Evolutionary conservation across 2,329 filamentous ascomycete species (phyloP), one percentile per base, ranked within the genome.

Genomic region (Arthrobotrys megalospora): DNA sequence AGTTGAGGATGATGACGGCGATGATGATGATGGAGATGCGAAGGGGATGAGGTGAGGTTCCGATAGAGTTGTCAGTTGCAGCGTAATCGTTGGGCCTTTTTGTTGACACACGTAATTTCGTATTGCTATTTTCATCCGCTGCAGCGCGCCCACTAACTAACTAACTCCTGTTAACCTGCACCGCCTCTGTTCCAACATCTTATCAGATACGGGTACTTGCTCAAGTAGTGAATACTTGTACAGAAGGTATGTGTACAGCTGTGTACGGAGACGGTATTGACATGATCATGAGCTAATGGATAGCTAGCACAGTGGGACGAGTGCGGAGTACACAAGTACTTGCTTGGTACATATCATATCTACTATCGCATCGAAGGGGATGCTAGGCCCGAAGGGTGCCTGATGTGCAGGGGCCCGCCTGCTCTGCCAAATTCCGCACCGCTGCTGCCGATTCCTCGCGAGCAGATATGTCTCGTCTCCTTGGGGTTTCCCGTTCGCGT

Each of bases 321-420:
- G n/a, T n/a, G n/a, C n/a, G n/a, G n/a, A n/a, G n/a, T n/a, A n/a
- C n/a, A n/a, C n/a, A n/a, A 43, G 5, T 36, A 36, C 34, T 36
- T 36, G 6, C 34, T 38, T 8, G 2, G 8, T 38, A 38, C 34
- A 21, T 21, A 53, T 34, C 50, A 53, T 34, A 58, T 58, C 52
- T 36, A 58, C 52, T 38, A 58, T 58, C 47, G 63, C 43, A 63
- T 66, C 63, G 70, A 52, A 19, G 48, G 60, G 34, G 36, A 38
- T 38, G 62, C 69, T 58, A 24, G 52, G 12, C 53, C 43, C 62
- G 43, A 36, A 67, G 28, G 73, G 73, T 52, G 45, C 47, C 66
- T 70, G 58, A 65, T 63, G 41, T 58, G 67, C 67, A 78, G 75
- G 75, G 75, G 62, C 52, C 24, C 67, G 75, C 67, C 68, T 72